Evolutionary conservation across 1,284 basidiomycete genomes (phyloP).

Genomic region (Pseudozyma hubeiensis): DNA sequence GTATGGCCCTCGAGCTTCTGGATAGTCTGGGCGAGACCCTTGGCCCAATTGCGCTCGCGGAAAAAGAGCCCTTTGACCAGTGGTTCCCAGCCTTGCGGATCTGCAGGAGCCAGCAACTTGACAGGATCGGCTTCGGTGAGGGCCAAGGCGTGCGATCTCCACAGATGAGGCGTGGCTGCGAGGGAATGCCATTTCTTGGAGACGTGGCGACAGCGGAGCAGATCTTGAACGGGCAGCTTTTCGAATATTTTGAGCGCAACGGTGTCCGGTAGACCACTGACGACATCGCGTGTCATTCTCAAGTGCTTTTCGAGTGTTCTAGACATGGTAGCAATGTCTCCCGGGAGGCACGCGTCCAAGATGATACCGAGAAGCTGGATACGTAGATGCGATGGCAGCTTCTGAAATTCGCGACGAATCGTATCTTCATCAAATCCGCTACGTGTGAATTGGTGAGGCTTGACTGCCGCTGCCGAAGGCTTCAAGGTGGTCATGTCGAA

Average conservation of each 20-base stretch:
- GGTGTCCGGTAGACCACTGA: constrained; percentile 78
- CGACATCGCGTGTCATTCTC: constrained; percentile 81
- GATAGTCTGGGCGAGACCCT: constrained; percentile 77
- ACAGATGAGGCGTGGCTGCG: constrained; percentile 79
- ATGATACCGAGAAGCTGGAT: constrained; percentile 54
- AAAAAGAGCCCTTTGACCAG: constrained; percentile 84
- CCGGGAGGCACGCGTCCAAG: constrained; percentile 52
- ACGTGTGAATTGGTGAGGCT: background rate
- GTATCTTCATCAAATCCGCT: constrained; percentile 48
- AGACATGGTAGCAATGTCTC: constrained; percentile 53
- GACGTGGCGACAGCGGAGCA: constrained; percentile 72
- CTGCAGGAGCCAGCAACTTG: constrained; percentile 34
- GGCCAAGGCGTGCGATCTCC: constrained; percentile 80
- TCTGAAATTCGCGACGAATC: constrained; percentile 40
- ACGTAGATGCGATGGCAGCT: constrained; percentile 38
- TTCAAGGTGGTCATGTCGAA: constrained; percentile 26
- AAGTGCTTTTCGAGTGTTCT: constrained; percentile 80
- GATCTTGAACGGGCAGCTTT: constrained; percentile 75
- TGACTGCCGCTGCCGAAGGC: constrained; percentile 2
- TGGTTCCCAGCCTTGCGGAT: constrained; percentile 71
- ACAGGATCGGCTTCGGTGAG: constrained; percentile 81
- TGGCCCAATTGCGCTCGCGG: constrained; percentile 83
- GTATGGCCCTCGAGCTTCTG: constrained; percentile 84
- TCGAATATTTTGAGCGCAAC: constrained; percentile 78
- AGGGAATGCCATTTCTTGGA: constrained; percentile 80